Evolutionary conservation across 768 basidiomycete species (phyloP), one percentile per base, ranked within the genome.

Genomic region (Russula earlei): DNA sequence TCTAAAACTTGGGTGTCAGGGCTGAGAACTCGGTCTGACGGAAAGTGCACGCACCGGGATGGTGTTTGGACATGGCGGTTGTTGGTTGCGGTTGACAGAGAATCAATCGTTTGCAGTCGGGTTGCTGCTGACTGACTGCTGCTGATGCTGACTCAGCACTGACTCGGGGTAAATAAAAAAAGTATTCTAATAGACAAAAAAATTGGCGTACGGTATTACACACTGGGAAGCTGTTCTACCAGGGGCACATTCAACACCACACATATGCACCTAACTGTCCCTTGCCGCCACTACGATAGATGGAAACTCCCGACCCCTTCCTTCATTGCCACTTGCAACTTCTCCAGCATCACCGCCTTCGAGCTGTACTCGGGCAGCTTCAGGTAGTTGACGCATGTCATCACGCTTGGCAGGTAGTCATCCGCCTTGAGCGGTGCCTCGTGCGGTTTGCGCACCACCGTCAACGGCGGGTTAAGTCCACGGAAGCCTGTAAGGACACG

Each of bases 251-350:
- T 56, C 42, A 22, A 37, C 24, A 19, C 20, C 15, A 34, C 12
- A 8, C 27, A 42, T 27, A 49, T 33, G 22, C 33, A 20, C 29
- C 7, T 15, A 33, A 27, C 54, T 42, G 25, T 20, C 34, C 38
- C 27, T 49, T 55, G 71, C 43, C 55, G 87, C 87, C 88, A 58
- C 90, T 75, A 97, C 67, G 94, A 97, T 69, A 99, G 75, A 74
- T 97, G 94, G 88, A 98, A 98, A 66, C 91, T 91, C 50, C 92
- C 92, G 55, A 91, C 85, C 40, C 96, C 96, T 71, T 98, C 96
- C 64, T 82, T 80, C 75, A 96, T 90, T 36, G 96, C 95, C 31
- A 81, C 75, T 49, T 75, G 75, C 62, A 99, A 70, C 68, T 92
- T 95, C 68, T 89, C 83, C 64, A 74, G 77, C 83, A 98, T 86